phyloP scores from a whole-genome alignment of 1,284 basidiomycete species.

The Cutaneotrichosporon curvatum region DNA sequence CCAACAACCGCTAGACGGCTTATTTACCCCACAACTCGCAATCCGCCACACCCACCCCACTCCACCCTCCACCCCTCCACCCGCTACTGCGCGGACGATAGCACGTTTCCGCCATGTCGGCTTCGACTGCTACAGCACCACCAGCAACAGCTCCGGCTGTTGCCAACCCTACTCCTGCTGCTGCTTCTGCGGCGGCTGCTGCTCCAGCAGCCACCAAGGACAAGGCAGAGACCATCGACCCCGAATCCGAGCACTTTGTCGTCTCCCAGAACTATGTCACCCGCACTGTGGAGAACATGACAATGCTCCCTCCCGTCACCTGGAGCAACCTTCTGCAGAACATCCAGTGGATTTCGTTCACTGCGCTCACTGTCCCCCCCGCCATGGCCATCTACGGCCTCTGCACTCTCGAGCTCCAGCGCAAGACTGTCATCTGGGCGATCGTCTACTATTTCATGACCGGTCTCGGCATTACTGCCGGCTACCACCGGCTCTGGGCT shows the following conservation, averaged over 20 bases:
- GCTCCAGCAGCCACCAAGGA: not conserved
- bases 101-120: not conserved
- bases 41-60: not conserved
- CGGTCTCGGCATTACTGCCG: constrained; percentile 61
- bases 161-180: not conserved
- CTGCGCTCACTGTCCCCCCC: constrained; percentile 66
- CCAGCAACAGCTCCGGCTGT: not conserved
- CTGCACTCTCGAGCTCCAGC: constrained; percentile 55
- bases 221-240: constrained; percentile 5
- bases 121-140: not conserved
- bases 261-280: constrained; percentile 86
- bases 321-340: constrained; percentile 62
- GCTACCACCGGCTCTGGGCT: constrained; percentile 89
- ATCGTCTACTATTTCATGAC: constrained; percentile 78
- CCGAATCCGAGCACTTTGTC: constrained; percentile 40
- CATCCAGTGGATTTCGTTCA: constrained; percentile 69
- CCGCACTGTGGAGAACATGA: constrained; percentile 66
- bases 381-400: constrained; percentile 63
- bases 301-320: constrained; percentile 67
- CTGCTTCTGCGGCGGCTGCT: not conserved
- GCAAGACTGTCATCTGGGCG: constrained; percentile 64
- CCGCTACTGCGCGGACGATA: not conserved
- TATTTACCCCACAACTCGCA: not conserved
- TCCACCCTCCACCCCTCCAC: not conserved
- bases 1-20: too few relatives aligned